Evolutionary conservation across 1,284 basidiomycete species (phyloP), one percentile per base, ranked within the genome.

Genomic region (Ustilago nuda): DNA sequence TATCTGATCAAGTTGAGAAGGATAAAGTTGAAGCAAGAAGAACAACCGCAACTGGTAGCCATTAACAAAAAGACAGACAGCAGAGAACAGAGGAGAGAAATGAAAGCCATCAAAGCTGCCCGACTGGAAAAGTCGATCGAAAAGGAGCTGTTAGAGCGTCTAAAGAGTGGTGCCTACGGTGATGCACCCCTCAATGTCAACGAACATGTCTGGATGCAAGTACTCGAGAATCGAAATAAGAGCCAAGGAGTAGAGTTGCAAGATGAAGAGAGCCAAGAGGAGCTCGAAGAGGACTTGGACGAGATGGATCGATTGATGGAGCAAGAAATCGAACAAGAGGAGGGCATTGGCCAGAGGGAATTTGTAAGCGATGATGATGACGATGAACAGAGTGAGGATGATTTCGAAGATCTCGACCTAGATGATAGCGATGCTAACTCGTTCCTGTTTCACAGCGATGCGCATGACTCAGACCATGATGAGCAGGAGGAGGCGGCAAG

Each of bases 151-250:
- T 91, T 99, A 56, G 94, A 96, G 76, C 92, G 97, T 39, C 89
- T 99, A 35, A 96, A 97, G 87, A 92, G 92, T 56, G 98, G 98
- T 86, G 95, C 95, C 11, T 99, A 99, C 85, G 96, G 97, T 55
- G 97, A 99, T 83, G 93, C 94, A 35, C 97, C 96, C 23, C 89
- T 99, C 45, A 99, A 99, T 87, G 95, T 99, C 74, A 99, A 99
- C 87, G 97, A 99, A 87, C 92, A 90, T 50, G 95, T 99, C 5
- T 99, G 97, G 97, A 91, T 92, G 78, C 91, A 79, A 41, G 82
- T 85, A n/a, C 52, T 85, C 9, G 84, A 85, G 56, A 72, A 63
- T 30, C 17, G 76, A 15, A 75, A 76, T 33, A 58, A 54, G 53
- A 68, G 74, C 48, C 62, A 66, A 30, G 56, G 66, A 15, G 51